Conservation (phyloP, 805 yeast species). For the Kuraishia hungarica region DNA sequence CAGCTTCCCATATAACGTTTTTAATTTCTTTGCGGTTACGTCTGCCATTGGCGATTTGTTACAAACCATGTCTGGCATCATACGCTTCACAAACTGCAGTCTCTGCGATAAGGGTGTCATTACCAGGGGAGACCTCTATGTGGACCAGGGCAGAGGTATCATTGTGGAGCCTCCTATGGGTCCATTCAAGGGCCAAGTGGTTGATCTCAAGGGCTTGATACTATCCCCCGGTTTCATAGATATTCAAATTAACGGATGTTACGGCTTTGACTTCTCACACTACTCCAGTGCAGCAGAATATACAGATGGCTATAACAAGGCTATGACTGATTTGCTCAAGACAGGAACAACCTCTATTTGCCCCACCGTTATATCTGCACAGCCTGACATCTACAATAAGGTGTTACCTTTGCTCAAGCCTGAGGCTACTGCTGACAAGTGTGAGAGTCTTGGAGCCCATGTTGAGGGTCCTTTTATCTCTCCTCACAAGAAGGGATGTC, state of each 20-base stretch:
- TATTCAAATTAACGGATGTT: constrained; percentile 50
- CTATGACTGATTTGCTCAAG: constrained; percentile 34
- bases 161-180: constrained; percentile 24
- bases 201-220: constrained; percentile 39
- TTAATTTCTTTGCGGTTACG: neutral
- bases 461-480: constrained; percentile 52
- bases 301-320: constrained; percentile 28
- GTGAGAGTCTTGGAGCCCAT: constrained; percentile 50
- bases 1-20: neutral
- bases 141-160: constrained; percentile 31
- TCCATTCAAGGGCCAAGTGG: constrained; percentile 11
- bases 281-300: constrained; percentile 26
- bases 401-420: constrained; percentile 35
- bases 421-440: constrained; percentile 21
- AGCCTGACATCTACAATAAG: constrained; percentile 37
- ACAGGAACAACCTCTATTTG: constrained; percentile 50
- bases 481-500: constrained; percentile 40
- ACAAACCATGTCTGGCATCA: neutral
- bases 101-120: constrained; percentile 33
- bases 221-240: constrained; percentile 50
- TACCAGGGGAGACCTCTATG: constrained; percentile 29
- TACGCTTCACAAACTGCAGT: constrained; percentile 30
- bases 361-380: constrained; percentile 48
- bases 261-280: constrained; percentile 43
- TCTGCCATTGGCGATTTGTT: no score